A percentile compares a stretch with the other conserved stretches of the same genome.
These are phyloP conservation scores for Botryosphaeria dothidea DNA, from an alignment of 2,329 filamentous ascomycete genomes.

Conservation along the genomic window DNA sequence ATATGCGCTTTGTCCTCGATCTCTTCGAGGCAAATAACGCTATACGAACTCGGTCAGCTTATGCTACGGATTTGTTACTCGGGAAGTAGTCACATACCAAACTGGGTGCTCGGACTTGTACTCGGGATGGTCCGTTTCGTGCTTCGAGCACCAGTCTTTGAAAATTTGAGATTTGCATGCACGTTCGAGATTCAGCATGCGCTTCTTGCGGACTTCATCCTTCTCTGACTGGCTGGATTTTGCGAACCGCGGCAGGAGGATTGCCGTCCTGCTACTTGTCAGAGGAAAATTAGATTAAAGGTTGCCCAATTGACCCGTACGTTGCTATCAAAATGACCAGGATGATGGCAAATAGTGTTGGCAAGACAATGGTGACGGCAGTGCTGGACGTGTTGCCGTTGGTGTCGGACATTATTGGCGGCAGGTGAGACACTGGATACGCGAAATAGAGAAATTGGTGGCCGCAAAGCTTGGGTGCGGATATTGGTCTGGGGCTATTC, in stretches of 20 bases:
- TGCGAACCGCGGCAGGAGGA: conserved; percentile 16
- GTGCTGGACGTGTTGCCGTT: background rate
- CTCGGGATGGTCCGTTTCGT: conserved; percentile 12
- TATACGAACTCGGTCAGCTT: conserved; percentile 20
- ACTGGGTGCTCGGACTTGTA: conserved; percentile 17
- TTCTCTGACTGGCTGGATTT: conserved; percentile 23
- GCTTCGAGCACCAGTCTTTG: conserved; percentile 31
- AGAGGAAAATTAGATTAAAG: background rate
- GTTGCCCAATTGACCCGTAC: conserved; percentile 24
- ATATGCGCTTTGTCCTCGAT: conserved; percentile 35
- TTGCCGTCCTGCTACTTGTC: conserved; percentile 8
- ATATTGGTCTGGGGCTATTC: background rate
- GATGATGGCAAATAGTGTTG: conserved; percentile 32
- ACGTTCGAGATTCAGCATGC: conserved; percentile 33
- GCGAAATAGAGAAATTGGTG: background rate
- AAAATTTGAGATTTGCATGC: conserved; percentile 34
- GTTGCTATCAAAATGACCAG: conserved; percentile 32
- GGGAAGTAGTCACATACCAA: conserved; percentile 1
- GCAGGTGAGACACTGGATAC: background rate
- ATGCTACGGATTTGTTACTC: background rate
- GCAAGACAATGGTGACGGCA: conserved; percentile 32
- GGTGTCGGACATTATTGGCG: conserved; percentile 10
- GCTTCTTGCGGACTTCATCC: conserved; percentile 29
- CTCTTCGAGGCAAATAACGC: conserved; percentile 39
- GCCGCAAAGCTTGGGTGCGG: background rate